Conservation (phyloP, 140 eudicot species). For the Ambrosia hybrid region DNA sequence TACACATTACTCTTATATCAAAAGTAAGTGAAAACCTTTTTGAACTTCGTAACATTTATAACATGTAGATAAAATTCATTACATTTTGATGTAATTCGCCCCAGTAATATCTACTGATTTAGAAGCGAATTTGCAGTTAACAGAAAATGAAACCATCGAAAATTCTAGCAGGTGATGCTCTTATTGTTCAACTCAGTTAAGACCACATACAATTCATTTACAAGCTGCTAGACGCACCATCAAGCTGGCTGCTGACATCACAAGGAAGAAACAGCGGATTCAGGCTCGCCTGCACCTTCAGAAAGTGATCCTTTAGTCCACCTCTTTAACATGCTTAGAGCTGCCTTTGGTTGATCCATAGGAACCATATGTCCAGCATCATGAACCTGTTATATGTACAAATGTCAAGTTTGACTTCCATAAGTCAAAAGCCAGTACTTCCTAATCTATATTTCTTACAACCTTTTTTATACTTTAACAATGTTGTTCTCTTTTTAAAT, state of each 20-base stretch:
- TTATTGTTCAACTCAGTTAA: constrained; percentile 9
- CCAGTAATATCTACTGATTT: not conserved
- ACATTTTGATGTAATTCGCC: too few species aligned
- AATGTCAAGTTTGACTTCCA: constrained; percentile 17
- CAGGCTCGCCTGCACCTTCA: constrained; percentile 30
- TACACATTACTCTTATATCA: not conserved
- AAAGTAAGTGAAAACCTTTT: not conserved
- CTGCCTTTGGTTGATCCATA: constrained; percentile 90
- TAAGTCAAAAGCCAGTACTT: not conserved
- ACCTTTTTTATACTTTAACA: too few species aligned
- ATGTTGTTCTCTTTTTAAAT: too few species aligned
- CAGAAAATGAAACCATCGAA: constrained; percentile 1
- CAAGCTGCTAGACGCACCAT: not conserved
- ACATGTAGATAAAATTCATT: not conserved
- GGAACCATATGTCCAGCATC: constrained; percentile 98
- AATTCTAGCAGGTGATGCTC: not conserved
- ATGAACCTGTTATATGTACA: constrained; percentile 46
- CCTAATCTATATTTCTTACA: too few species aligned
- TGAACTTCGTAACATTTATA: not conserved
- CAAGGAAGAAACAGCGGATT: constrained; percentile 49
- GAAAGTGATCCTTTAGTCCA: constrained; percentile 72
- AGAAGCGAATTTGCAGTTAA: not conserved
- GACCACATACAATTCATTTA: constrained; percentile 1
- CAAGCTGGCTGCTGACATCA: constrained; percentile 11
- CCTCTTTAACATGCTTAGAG: constrained; percentile 72